Evolutionary conservation across 441 rosid species (phyloP).

Genomic region (Euphorbia celastroides): DNA sequence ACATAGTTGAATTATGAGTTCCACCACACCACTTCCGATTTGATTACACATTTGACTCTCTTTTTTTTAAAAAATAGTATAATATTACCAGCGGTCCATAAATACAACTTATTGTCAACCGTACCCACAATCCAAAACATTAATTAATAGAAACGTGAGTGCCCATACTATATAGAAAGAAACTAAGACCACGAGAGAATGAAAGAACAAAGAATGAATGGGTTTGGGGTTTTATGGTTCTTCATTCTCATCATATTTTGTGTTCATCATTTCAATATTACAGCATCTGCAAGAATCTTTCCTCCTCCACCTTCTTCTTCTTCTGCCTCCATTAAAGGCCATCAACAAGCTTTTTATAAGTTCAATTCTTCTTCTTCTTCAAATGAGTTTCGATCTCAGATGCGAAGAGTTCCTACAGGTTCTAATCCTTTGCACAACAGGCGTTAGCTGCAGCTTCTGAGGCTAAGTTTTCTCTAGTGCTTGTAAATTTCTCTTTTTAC

Average conservation of each 20-base stretch:
- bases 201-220: too few relatives aligned
- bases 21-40: constrained; percentile 8
- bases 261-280: neutral
- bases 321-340: constrained; percentile 4
- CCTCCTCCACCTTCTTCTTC: constrained; percentile 34
- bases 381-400: constrained; percentile 34
- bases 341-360: neutral
- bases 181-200: neutral
- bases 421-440: constrained; percentile 65
- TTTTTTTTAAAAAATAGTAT: neutral
- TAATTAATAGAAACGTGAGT: neutral
- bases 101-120: neutral
- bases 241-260: neutral
- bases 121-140: neutral
- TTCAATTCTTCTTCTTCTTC: constrained; percentile 16
- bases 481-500: too few relatives aligned
- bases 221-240: neutral
- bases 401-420: constrained; percentile 57
- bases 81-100: neutral
- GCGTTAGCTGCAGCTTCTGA: constrained; percentile 15
- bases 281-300: constrained; percentile 21
- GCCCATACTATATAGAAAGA: too few relatives aligned
- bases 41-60: neutral
- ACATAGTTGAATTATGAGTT: constrained; percentile 14
- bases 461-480: too few relatives aligned